These are phyloP conservation scores for Vickermania ingenoplastis DNA, from an alignment of 208 protist genomes.

Conservation along the genomic window DNA sequence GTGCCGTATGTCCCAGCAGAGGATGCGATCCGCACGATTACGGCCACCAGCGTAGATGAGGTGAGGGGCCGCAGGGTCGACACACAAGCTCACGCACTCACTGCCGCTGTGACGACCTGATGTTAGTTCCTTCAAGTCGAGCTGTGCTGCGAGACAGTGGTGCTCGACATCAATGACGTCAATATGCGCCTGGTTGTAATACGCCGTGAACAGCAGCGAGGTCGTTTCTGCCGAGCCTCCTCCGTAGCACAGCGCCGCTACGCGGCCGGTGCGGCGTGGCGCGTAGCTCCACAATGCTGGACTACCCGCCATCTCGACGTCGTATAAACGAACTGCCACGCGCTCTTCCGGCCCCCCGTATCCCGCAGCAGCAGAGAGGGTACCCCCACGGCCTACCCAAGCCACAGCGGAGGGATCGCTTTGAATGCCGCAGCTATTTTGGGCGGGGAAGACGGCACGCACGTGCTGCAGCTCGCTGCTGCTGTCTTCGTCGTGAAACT, in stretches of 20 bases:
- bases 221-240: slow-evolving; percentile 1
- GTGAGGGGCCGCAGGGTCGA: slow-evolving; percentile 10
- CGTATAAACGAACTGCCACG: slow-evolving; percentile 56
- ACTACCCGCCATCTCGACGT: slow-evolving; percentile 44
- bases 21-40: slow-evolving; percentile 32
- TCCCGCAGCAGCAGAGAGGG: slow-evolving; percentile 33
- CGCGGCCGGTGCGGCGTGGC: slow-evolving; percentile 11
- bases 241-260: slow-evolving; percentile 30
- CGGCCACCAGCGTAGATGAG: slow-evolving; percentile 27
- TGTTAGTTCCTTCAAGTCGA: slow-evolving; percentile 18
- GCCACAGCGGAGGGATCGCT: slow-evolving; percentile 26
- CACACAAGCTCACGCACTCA: slow-evolving; percentile 10
- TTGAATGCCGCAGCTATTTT: slow-evolving; percentile 41
- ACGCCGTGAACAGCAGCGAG: slow-evolving; percentile 35
- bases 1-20: slow-evolving; percentile 58
- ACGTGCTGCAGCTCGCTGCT: slow-evolving; percentile 2
- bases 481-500: slow-evolving; percentile 32
- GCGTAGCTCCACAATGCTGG: slow-evolving; percentile 29
- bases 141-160: slow-evolving; percentile 27
- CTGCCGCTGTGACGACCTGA: slow-evolving; percentile 12
- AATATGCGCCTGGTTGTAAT: slow-evolving; percentile 31
- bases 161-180: slow-evolving; percentile 56
- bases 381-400: slow-evolving; percentile 21
- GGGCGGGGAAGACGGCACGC: slow-evolving; percentile 61
- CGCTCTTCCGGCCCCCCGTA: slow-evolving; percentile 64